These are phyloP conservation scores for Apiospora aurea DNA, from an alignment of 2,329 filamentous ascomycete species.

Conservation along the genomic window DNA sequence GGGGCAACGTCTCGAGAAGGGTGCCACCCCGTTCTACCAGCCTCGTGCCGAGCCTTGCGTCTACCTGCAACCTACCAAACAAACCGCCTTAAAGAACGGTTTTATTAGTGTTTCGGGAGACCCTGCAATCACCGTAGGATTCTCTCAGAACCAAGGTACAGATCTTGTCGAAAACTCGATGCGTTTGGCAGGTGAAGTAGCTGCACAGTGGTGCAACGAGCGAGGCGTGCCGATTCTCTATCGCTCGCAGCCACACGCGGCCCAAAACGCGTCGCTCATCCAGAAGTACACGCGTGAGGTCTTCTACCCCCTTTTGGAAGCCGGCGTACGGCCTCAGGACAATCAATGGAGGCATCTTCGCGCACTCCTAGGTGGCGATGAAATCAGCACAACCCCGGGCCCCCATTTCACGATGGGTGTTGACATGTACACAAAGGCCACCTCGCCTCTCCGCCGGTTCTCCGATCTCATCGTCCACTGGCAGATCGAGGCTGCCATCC, in stretches of 20 bases:
- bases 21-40: constrained; percentile 57
- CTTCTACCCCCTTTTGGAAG: constrained; percentile 48
- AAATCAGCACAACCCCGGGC: constrained; percentile 59
- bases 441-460: constrained; percentile 71
- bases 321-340: constrained; percentile 43
- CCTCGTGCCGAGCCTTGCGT: constrained; percentile 53
- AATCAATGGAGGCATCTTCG: constrained; percentile 42
- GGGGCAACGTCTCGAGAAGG: constrained; percentile 50
- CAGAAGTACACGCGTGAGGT: constrained; percentile 47
- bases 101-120: constrained; percentile 51
- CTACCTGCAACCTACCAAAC: constrained; percentile 46
- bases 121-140: constrained; percentile 56
- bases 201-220: constrained; percentile 65
- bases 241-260: constrained; percentile 55
- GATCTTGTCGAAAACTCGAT: constrained; percentile 59
- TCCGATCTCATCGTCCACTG: constrained; percentile 69
- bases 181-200: constrained; percentile 68
- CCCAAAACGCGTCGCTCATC: constrained; percentile 46
- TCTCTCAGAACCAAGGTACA: constrained; percentile 39
- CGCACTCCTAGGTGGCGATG: constrained; percentile 56
- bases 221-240: constrained; percentile 67
- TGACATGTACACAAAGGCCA: constrained; percentile 68
- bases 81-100: constrained; percentile 31
- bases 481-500: constrained; percentile 68
- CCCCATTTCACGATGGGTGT: constrained; percentile 65